Conservation (phyloP, 2,329 filamentous ascomycete species). For the Pestalotiopsis sp. region DNA sequence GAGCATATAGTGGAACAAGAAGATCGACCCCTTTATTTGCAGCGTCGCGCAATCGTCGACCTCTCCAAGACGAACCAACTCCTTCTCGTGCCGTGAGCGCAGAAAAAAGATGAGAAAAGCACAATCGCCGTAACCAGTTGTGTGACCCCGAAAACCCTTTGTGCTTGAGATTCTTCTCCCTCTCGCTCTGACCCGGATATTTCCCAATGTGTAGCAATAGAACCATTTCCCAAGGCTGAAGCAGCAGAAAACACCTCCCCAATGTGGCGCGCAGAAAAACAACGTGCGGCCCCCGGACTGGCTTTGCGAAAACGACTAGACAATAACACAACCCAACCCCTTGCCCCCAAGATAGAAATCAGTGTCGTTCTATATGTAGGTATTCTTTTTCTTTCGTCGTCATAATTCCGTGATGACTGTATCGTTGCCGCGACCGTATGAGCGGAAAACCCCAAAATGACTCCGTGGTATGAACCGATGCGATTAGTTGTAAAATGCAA, state of each 20-base stretch:
- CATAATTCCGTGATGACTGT: constrained; percentile 53
- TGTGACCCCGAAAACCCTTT: constrained; percentile 26
- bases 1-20: constrained; percentile 16
- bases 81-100: constrained; percentile 31
- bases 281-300: constrained; percentile 23
- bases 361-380: constrained; percentile 53
- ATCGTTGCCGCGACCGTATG: constrained; percentile 45
- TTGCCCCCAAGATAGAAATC: constrained; percentile 35
- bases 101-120: constrained; percentile 21
- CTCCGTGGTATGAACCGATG: constrained; percentile 53
- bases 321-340: constrained; percentile 35
- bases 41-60: constrained; percentile 24
- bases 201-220: constrained; percentile 24
- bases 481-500: constrained; percentile 50
- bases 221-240: constrained; percentile 20
- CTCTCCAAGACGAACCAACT: constrained; percentile 37
- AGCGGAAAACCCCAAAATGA: constrained; percentile 35
- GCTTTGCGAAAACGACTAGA: constrained; percentile 38
- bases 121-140: constrained; percentile 29
- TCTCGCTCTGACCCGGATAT: constrained; percentile 31
- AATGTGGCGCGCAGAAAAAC: constrained; percentile 20
- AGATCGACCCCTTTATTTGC: constrained; percentile 35
- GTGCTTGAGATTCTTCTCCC: constrained; percentile 29
- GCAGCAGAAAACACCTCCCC: constrained; percentile 21
- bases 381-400: constrained; percentile 51